Evolutionary conservation across 352 stramenopile species (phyloP), one percentile per base, ranked within the genome.

Genomic region (Phytophthora podocarpi): DNA sequence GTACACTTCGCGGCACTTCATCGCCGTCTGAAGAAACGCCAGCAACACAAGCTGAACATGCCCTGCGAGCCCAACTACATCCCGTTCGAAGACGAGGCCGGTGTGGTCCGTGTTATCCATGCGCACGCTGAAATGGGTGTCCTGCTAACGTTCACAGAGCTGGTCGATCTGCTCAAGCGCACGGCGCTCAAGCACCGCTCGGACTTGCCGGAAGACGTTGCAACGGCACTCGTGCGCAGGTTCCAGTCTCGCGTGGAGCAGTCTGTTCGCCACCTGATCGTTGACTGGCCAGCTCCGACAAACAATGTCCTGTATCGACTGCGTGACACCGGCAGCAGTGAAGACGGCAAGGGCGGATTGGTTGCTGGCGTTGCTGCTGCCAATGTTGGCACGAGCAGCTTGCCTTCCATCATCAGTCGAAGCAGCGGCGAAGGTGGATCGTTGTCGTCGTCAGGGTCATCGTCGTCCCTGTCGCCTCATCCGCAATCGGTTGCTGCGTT

Each of bases 1-100:
- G 78, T 89, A 26, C 79, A 89, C 58, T 89, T 89, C 43, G 80
- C 80, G 1, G 79, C 82, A n/a, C 70, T 91, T 13, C 72, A 89
- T 47, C 79, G 82, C 23, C 74, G 78, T 4, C 57, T 89, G 13
- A 91, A 91, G 66, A 91, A 89, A 56, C 76, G 82, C 2, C 70
- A 77, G 41, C 64, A 70, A 20, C 65, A 80, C 45, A 85, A 78
- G 36, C 46, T 78, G 11, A 72, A 54, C 16, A 37, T 72, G 24
- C 65, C 70, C 1, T 73, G 64, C 27, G 71, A 84, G 5, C 75
- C 85, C 42, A 73, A 80, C 18, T 91, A 89, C 45, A 85, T 90
- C 20, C 72, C 77, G 7, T 82, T 84, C 11, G 82, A 89, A 41
- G 85, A 93, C 54, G 82, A 89, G 64, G 73, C 76, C 26, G 80